phyloP scores from a whole-genome alignment of 2,329 filamentous ascomycete genomes.

The Xenoacremonium recifei region DNA sequence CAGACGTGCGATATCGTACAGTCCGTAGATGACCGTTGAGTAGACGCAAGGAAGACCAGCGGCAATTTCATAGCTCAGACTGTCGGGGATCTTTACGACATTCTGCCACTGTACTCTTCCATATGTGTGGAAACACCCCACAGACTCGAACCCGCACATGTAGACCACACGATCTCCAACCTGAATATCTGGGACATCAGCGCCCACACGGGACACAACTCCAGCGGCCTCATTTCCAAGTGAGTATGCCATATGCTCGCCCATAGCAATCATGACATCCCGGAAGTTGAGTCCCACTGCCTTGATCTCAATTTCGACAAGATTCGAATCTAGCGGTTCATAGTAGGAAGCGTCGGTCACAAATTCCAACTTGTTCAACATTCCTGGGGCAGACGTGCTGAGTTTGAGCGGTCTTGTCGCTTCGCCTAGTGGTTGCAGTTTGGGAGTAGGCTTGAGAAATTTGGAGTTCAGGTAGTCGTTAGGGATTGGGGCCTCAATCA shows the following conservation, averaged over 20 bases:
- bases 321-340: too few species aligned
- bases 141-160: background rate
- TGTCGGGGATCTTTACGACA: background rate
- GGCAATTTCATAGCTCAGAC: constrained; percentile 15
- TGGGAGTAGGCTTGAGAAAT: constrained; percentile 6
- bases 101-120: background rate
- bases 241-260: background rate
- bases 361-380: too few species aligned
- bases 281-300: constrained; percentile 22
- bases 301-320: constrained; percentile 18
- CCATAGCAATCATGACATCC: background rate
- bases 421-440: constrained; percentile 4
- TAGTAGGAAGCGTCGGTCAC: too few species aligned
- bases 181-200: background rate
- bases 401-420: constrained; percentile 12
- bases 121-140: background rate
- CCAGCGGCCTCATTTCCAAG: background rate
- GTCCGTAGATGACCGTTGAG: constrained; percentile 2
- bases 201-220: background rate
- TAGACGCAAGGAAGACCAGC: constrained; percentile 3
- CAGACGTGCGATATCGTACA: constrained; percentile 1
- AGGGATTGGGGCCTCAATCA: constrained; percentile 3
- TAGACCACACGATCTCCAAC: background rate
- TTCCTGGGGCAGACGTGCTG: too few species aligned
- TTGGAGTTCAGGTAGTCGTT: constrained; percentile 7